Evolutionary conservation across 2,329 filamentous ascomycete species (phyloP).

Genomic region (Colletotrichum tanaceti): DNA sequence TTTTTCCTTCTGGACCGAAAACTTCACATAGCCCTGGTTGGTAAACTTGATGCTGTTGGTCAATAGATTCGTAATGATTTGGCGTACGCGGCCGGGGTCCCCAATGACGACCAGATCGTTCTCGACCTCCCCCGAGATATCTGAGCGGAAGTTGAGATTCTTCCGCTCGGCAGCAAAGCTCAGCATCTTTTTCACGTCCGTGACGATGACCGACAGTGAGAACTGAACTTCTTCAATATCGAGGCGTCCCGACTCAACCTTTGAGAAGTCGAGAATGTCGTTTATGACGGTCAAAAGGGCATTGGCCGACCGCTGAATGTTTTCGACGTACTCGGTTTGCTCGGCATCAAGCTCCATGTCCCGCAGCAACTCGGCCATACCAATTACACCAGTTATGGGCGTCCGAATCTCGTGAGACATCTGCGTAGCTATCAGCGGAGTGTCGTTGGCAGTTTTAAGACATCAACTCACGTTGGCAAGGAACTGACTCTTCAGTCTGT

Average conservation of each 20-base stretch:
- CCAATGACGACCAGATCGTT: conserved; percentile 83
- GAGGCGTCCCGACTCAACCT: conserved; percentile 81
- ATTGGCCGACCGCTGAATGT: conserved; percentile 83
- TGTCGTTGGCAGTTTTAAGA: not conserved
- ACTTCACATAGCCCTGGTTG: conserved; percentile 73
- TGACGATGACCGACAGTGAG: conserved; percentile 76
- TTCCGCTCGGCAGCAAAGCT: conserved; percentile 86
- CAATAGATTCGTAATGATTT: conserved; percentile 83
- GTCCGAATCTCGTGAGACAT: conserved; percentile 86
- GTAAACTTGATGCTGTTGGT: conserved; percentile 84
- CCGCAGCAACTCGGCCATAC: conserved; percentile 80
- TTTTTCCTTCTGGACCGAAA: conserved; percentile 71
- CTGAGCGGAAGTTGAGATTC: conserved; percentile 76
- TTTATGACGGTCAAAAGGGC: conserved; percentile 89
- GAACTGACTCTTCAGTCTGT: conserved; percentile 82
- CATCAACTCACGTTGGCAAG: conserved; percentile 67
- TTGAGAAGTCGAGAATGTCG: conserved; percentile 90
- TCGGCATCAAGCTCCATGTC: conserved; percentile 77
- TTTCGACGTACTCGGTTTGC: conserved; percentile 79
- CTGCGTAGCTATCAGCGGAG: conserved; percentile 44
- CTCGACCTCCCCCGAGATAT: conserved; percentile 71
- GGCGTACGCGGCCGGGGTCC: conserved; percentile 84
- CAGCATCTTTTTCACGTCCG: conserved; percentile 88
- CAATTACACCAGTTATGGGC: conserved; percentile 83
- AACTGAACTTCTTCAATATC: conserved; percentile 87